Base-by-base conservation (phyloP, 139 green algal species). In the Chlorella sp. region DNA sequence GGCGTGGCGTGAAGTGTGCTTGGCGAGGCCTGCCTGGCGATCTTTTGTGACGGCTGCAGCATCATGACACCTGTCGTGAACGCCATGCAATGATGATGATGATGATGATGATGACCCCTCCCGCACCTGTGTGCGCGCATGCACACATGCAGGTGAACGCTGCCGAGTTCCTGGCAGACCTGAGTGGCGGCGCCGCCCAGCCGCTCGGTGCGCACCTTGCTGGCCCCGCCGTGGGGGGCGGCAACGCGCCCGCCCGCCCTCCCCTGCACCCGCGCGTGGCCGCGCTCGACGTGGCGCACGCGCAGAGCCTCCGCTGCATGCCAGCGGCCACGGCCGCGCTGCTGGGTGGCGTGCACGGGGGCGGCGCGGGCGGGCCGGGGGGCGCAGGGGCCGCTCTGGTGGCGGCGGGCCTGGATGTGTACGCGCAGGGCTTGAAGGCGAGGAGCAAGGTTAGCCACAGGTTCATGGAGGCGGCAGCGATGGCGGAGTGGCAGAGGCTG, bases 401-500 rank as follows among this genome's bases (percentile, higher is more conserved):
- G n/a, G 61, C 59, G 71, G 24, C 35, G 27, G 49, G 32, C 0
- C 5, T 62, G 32, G 42, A 60, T 31, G 62, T 59, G 36, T 51
- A 71, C 33, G 65, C 65, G 35, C 65, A 71, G 35, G 65, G 29
- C 5, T 29, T n/a, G 24, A 3, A 24, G 5, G 68, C 60, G 6
- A 36, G 35, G 1, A 10, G 31, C 10, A 71, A 70, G 5, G 55
- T 71, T 1, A 70, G 67, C 67, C 69, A 36, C 23, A 27, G 42
- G 29, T 76, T 67, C 61, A 35, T 82, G 14, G 67, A 70, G 50
- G 72, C 29, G 5, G 67, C 72, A 33, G 77, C 77, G 10, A 26
- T 78, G 27, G 24, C 62, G 36, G 77, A 82, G 68, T 82, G 77
- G 77, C 77, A 82, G 62, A 67, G 77, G 6, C 61, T 82, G 5